These are phyloP conservation scores for Aspergillus biplanus DNA, from an alignment of 495 filamentous ascomycete species.

Conservation along the genomic window DNA sequence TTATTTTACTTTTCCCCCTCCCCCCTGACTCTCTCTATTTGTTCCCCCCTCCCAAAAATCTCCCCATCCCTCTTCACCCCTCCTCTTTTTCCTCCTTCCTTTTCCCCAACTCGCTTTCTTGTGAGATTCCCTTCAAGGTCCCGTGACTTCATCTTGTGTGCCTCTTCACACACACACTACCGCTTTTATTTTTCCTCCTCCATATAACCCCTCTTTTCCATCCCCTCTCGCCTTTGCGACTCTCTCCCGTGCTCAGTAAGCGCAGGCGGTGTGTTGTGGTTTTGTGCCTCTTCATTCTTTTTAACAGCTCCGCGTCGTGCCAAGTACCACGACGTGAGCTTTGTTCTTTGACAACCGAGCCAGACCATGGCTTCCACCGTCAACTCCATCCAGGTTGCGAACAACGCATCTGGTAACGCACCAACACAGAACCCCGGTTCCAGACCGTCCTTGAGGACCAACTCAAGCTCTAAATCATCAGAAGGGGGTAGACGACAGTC, in stretches of 20 bases:
- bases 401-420: constrained; percentile 53
- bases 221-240: constrained; percentile 17
- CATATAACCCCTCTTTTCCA: constrained; percentile 23
- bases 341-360: constrained; percentile 35
- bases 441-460: constrained; percentile 53
- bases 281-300: constrained; percentile 30
- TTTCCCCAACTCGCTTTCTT: constrained; percentile 12
- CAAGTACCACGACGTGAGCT: constrained; percentile 48
- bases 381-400: constrained; percentile 48
- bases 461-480: constrained; percentile 54
- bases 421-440: constrained; percentile 38
- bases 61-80: neutral
- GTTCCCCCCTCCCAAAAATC: neutral
- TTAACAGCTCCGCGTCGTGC: constrained; percentile 41
- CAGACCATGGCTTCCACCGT: constrained; percentile 55
- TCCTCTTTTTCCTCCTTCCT: constrained; percentile 4
- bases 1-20: neutral
- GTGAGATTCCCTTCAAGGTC: constrained; percentile 20
- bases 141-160: constrained; percentile 26
- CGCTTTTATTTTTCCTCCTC: constrained; percentile 16
- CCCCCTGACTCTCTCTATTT: neutral
- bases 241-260: constrained; percentile 23
- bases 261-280: constrained; percentile 50
- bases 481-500: constrained; percentile 61
- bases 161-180: constrained; percentile 18